A percentile compares a stretch with the other conserved stretches of the same genome.
Evolutionary conservation across 2,329 filamentous ascomycete genomes (phyloP).

Genomic region (Nakataea oryzae): DNA sequence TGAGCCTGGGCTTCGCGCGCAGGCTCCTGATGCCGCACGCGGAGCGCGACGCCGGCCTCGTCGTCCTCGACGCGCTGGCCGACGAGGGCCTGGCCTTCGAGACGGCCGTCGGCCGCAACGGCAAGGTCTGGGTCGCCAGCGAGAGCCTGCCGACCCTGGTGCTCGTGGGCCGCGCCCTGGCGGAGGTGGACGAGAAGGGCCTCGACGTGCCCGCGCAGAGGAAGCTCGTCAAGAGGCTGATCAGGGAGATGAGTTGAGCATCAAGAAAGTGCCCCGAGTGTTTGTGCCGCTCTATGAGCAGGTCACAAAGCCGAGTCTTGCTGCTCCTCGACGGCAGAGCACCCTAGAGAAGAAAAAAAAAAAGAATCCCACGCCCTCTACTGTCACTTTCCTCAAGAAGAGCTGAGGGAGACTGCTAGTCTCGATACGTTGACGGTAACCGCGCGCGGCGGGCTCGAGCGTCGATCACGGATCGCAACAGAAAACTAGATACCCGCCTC

Average conservation of each 20-base stretch:
- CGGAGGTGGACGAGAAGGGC: constrained; percentile 61
- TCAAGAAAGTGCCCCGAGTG: constrained; percentile 29
- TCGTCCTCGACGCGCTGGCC: constrained; percentile 71
- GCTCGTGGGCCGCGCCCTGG: constrained; percentile 67
- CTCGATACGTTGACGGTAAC: too few species aligned
- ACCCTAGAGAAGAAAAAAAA: too few species aligned
- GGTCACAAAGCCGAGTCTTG: constrained; percentile 53
- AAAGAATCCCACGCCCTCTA: too few species aligned
- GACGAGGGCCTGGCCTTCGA: constrained; percentile 75
- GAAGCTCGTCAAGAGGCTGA: constrained; percentile 55
- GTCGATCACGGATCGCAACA: background rate
- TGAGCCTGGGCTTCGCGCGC: constrained; percentile 75
- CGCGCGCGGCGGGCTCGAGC: too few species aligned
- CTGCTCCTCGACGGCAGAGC: constrained; percentile 50
- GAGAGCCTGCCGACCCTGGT: constrained; percentile 42
- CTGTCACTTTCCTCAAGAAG: too few species aligned
- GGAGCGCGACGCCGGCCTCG: constrained; percentile 51
- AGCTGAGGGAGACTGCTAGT: too few species aligned
- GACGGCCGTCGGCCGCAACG: constrained; percentile 87
- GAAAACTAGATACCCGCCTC: background rate
- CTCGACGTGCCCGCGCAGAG: constrained; percentile 57
- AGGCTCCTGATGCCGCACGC: constrained; percentile 59
- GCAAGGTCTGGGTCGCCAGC: constrained; percentile 67
- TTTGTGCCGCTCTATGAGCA: constrained; percentile 44
- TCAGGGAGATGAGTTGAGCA: constrained; percentile 45